These are phyloP conservation scores for Pseudocercospora fijiensis DNA, from an alignment of 2,329 filamentous ascomycete genomes.

Conservation along the genomic window DNA sequence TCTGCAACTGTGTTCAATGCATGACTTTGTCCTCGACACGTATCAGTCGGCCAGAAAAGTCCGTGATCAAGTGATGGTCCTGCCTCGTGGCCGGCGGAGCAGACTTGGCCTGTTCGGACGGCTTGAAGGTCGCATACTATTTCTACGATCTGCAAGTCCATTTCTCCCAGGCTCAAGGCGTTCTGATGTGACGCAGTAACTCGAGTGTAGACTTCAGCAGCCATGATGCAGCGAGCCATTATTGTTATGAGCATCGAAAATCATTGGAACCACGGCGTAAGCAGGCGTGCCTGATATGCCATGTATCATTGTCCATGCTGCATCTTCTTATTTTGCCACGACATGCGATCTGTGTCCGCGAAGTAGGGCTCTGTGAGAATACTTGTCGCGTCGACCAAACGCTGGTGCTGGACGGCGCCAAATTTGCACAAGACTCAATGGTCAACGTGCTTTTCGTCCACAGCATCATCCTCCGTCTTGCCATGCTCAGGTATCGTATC, in stretches of 20 bases:
- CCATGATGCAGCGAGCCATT: background rate
- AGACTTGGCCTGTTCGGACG: background rate
- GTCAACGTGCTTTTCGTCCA: background rate
- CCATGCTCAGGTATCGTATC: background rate
- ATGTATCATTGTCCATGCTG: background rate
- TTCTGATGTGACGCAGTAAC: background rate
- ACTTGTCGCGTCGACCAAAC: too few relatives aligned
- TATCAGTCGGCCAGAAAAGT: background rate
- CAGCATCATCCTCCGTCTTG: background rate
- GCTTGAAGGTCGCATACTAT: background rate
- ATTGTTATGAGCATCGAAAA: background rate
- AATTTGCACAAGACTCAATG: background rate
- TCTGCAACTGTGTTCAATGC: background rate
- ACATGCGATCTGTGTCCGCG: background rate
- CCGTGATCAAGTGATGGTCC: background rate
- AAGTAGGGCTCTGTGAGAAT: background rate
- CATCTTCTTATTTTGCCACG: background rate
- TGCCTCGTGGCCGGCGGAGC: background rate
- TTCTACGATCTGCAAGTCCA: background rate
- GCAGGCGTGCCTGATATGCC: background rate
- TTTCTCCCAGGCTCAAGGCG: background rate
- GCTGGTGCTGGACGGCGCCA: background rate
- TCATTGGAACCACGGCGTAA: background rate
- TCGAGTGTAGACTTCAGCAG: background rate
- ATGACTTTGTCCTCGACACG: background rate